Evolutionary conservation across 1,284 basidiomycete genomes (phyloP), one percentile per base, ranked within the genome.

Genomic region (Xerocomus minutiporus): DNA sequence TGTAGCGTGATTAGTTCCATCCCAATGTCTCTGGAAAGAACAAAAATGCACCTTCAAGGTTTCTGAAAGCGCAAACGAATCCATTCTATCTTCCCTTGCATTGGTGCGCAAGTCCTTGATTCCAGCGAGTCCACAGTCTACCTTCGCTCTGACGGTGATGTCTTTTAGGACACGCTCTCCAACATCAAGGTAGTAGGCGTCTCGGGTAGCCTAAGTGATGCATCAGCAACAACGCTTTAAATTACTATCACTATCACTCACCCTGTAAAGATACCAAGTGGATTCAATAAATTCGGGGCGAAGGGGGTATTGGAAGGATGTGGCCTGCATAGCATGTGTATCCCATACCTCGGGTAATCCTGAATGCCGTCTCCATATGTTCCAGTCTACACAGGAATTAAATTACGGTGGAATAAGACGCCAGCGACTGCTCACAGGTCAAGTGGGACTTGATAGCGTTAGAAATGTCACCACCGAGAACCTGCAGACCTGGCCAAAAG

Each of bases 261-360:
- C 92, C 49, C 88, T 80, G 65, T 97, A 95, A 9, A 97, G 75
- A 71, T 95, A 96, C 82, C 93, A 95, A 3, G 91, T 97, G 25
- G 89, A 93, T 71, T 97, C 93, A 54, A 95, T 81, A 61, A 95
- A 93, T 70, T 97, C 93, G 76, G 89, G 93, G 54, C 93, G 78
- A 51, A 94, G 74, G 8, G 93, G 93, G 62, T 93, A 96, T 58
- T 91, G 88, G 52, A 82, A 75, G 56, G 89, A 86, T 4, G 89
- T 91, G 11, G 88, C 85, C 56, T 78, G 72, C 61, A 82, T 82
- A 57, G 76, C 84, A 59, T 81, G 81, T 67, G 87, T 88, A 63
- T 92, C 88, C 75, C 88, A 97, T 23, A 93, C 83, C 71, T 97
- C 94, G 7, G 94, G 94, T 46, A 96, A 73, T 26, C 90, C 94